A percentile compares a stretch with the other conserved stretches of the same genome.
Evolutionary conservation across 305 asterid species (phyloP).

Genomic region (Fraxinus velutina): DNA sequence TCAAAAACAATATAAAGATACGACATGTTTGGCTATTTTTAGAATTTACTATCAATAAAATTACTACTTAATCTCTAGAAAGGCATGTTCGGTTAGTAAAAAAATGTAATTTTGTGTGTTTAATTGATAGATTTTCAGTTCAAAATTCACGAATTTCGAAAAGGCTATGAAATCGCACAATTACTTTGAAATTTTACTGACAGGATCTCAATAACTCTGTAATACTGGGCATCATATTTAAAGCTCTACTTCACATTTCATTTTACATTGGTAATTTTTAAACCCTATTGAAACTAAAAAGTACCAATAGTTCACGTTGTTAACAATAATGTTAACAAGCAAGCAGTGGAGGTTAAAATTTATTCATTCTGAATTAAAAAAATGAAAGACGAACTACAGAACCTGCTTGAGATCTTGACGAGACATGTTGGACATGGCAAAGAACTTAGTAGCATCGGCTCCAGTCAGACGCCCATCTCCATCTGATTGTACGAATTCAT

Average conservation of each 20-base stretch:
- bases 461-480: conserved; percentile 91
- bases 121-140: neutral
- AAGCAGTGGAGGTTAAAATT: neutral
- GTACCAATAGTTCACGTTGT: neutral
- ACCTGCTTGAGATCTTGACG: conserved; percentile 89
- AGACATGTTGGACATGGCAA: conserved; percentile 69
- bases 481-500: conserved; percentile 34
- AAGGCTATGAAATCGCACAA: neutral
- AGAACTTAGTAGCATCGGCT: conserved; percentile 73
- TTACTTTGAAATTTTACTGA: neutral
- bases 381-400: no score
- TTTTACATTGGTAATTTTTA: neutral
- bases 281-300: neutral
- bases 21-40: neutral
- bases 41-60: neutral
- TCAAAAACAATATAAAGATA: neutral
- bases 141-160: neutral
- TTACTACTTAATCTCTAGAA: neutral
- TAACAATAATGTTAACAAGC: neutral
- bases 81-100: neutral
- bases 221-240: neutral
- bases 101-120: neutral
- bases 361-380: neutral
- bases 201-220: neutral
- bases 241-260: neutral